Percentiles rank a stretch among this genome's conserved stretches.
These are phyloP conservation scores for Niebla homalea DNA, from an alignment of 495 filamentous ascomycete species.

Conservation along the genomic window DNA sequence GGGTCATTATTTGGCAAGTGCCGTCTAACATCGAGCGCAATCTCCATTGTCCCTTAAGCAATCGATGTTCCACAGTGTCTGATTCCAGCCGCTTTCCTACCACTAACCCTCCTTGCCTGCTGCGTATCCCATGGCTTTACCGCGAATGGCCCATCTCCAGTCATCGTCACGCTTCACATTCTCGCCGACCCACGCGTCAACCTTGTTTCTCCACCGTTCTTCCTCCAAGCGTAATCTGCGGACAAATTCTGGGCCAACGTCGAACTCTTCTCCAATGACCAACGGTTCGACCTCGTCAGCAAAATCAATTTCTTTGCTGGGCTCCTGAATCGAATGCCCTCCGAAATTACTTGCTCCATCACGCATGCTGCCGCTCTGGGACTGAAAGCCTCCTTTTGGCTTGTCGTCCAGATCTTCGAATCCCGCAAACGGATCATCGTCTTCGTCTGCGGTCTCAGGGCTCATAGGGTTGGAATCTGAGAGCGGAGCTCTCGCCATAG, in stretches of 20 bases:
- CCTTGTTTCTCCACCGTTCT: conserved; percentile 73
- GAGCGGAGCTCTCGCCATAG: conserved; percentile 23
- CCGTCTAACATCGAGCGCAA: too few species aligned
- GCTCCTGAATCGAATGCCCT: conserved; percentile 16
- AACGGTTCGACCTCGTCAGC: conserved; percentile 47
- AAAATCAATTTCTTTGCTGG: conserved; percentile 19
- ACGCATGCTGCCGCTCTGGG: not conserved
- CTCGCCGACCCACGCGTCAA: conserved; percentile 56
- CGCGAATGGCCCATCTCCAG: conserved; percentile 46
- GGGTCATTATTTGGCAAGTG: too few species aligned
- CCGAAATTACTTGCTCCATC: not conserved
- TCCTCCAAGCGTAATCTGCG: conserved; percentile 81
- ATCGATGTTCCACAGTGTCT: not conserved
- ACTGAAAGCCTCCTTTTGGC: conserved; percentile 22
- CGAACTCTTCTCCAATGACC: conserved; percentile 90
- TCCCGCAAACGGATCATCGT: conserved; percentile 68
- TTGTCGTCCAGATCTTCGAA: conserved; percentile 56
- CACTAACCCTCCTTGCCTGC: not conserved
- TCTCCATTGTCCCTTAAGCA: not conserved
- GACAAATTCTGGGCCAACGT: conserved; percentile 91
- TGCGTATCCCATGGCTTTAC: not conserved
- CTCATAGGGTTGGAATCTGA: conserved; percentile 25
- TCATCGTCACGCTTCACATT: conserved; percentile 29
- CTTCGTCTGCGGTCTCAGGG: conserved; percentile 32
- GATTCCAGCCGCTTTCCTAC: not conserved